phyloP scores from a whole-genome alignment of 345 rosid species.

The Bretschneidera sinensis region DNA sequence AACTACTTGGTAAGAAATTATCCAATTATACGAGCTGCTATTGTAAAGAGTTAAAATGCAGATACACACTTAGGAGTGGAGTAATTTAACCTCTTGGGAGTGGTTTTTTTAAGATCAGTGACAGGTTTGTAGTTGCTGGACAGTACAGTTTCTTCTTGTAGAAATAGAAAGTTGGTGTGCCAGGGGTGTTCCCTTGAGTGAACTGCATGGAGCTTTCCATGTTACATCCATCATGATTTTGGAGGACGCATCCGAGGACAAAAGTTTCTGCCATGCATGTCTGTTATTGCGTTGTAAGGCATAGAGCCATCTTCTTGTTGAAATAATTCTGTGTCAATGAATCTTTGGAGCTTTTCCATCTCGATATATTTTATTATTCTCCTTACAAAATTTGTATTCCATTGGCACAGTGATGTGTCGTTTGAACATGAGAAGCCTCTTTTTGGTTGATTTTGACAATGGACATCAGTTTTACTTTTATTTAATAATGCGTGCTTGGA shows the following conservation, averaged over 20 bases:
- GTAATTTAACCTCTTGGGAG: too few relatives aligned
- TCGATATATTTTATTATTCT: too few relatives aligned
- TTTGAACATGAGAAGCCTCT: too few relatives aligned
- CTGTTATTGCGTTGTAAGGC: slow-evolving; percentile 1
- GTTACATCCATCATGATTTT: neutral
- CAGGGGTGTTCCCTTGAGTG: too few relatives aligned
- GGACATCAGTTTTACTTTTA: too few relatives aligned
- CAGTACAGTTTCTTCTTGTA: slow-evolving; percentile 11
- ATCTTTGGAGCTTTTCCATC: neutral
- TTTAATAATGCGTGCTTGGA: too few relatives aligned
- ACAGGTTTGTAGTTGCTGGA: slow-evolving; percentile 16
- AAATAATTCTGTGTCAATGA: slow-evolving; percentile 17
- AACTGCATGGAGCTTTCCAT: neutral
- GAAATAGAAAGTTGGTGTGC: slow-evolving; percentile 15
- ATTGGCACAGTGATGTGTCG: too few relatives aligned
- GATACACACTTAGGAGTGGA: too few relatives aligned
- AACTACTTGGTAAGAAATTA: neutral
- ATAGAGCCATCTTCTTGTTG: slow-evolving; percentile 12
- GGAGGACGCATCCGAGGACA: neutral
- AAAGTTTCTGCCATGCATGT: neutral
- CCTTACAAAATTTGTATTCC: too few relatives aligned
- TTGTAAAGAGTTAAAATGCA: neutral
- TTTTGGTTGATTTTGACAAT: too few relatives aligned
- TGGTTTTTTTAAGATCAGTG: slow-evolving; percentile 4
- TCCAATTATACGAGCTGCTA: neutral